Base-by-base conservation (phyloP, 768 basidiomycete genomes). In the Lactarius hengduanensis region DNA sequence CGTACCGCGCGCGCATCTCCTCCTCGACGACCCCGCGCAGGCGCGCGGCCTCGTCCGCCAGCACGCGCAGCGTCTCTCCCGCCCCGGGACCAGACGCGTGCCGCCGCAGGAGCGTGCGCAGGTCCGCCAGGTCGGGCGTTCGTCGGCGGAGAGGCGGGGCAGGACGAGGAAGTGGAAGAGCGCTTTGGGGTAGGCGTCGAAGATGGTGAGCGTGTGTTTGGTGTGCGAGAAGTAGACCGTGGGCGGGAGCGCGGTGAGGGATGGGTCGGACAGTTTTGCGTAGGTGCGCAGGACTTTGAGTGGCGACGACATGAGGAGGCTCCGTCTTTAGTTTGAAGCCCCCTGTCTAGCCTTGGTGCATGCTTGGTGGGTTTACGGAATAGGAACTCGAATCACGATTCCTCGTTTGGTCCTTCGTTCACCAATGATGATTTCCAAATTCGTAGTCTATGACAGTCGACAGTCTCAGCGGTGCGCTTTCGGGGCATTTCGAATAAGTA, bases 141-240 rank as follows among this genome's bases (percentile, higher is more conserved):
- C 9, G 47, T 4, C n/a, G 5, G 4, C 4, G 9, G 81, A 68
- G 72, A 87, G 83, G 47, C 81, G 77, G 18, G 95, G 95, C n/a
- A 96, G 80, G 63, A 96, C 76, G 54, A 97, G 82, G 73, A 94
- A 90, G 77, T 97, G 95, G 75, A 93, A 96, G 63, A 86, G 88
- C 5, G 91, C 87, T 76, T 94, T 94, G 5, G 90, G 90, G 73
- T 81, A 94, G 32, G 79, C 82, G 77, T 94, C 92, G 72, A 85
- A 90, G 61, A 94, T 78, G 6, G 87, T 88, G 56, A 92, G 70
- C 9, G 86, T 83, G 59, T 76, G 80, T 28, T 79, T 73, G 1
- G 84, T 84, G 68, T 84, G 78, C 32, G 80, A 78, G 71, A 91
- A 86, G 26, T 87, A 80, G 36, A 92, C 72, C 1, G 86, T 85